A percentile compares a stretch with the other conserved stretches of the same genome.
These are phyloP conservation scores for Lithohypha guttulata DNA, from an alignment of 2,329 filamentous ascomycete genomes.

Conservation along the genomic window DNA sequence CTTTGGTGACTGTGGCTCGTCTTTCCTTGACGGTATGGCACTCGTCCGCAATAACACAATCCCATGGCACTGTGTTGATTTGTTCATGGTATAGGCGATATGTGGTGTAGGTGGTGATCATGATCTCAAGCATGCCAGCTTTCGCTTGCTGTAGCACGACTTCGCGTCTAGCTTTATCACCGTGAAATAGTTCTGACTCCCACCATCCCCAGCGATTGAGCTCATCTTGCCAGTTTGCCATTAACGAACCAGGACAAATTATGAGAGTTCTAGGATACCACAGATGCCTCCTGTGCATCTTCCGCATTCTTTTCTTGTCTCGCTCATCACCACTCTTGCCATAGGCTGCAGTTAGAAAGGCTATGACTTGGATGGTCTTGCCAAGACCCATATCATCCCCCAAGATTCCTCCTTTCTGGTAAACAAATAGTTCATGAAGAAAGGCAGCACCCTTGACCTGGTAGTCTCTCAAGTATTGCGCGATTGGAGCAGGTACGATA, in stretches of 20 bases:
- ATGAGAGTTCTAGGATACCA: conserved; percentile 84
- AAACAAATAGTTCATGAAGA: conserved; percentile 78
- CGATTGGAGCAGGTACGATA: conserved; percentile 75
- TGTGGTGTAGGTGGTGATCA: conserved; percentile 89
- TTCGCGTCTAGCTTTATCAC: conserved; percentile 50
- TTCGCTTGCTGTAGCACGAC: conserved; percentile 61
- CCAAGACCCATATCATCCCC: conserved; percentile 97
- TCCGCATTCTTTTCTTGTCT: conserved; percentile 77
- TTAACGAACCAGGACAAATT: conserved; percentile 77
- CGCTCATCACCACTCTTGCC: conserved; percentile 86
- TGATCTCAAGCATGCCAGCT: conserved; percentile 70
- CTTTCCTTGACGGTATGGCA: conserved; percentile 82
- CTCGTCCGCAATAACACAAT: conserved; percentile 88
- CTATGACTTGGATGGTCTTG: conserved; percentile 92
- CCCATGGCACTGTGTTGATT: conserved; percentile 82
- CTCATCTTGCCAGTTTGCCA: conserved; percentile 85
- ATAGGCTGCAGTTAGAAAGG: conserved; percentile 82
- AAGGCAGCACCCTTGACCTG: conserved; percentile 79
- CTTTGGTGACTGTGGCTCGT: conserved; percentile 63
- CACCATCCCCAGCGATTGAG: conserved; percentile 90
- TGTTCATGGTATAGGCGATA: conserved; percentile 66
- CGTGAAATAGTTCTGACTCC: conserved; percentile 76
- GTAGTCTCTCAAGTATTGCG: conserved; percentile 85
- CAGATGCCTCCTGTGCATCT: conserved; percentile 53
- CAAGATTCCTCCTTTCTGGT: conserved; percentile 79